Evolutionary conservation across 2,329 filamentous ascomycete genomes (phyloP), one percentile per base, ranked within the genome.

Genomic region (Paraphaeosphaeria sporulosa): DNA sequence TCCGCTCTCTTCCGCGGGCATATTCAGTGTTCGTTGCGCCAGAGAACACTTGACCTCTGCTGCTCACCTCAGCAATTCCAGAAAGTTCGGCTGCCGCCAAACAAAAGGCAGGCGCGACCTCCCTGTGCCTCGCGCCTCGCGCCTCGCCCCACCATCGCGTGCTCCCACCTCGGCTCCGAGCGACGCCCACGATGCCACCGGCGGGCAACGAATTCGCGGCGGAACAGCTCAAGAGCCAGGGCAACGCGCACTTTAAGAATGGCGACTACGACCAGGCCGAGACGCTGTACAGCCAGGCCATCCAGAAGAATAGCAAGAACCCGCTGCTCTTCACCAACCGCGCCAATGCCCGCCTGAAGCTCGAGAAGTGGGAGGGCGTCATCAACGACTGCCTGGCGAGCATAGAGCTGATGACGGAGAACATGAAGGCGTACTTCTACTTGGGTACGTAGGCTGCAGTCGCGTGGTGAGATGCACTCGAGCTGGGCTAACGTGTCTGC

Each of bases 241-340:
- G 89, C 64, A 91, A 91, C 76, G 81, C 80, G 54, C 84, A 83
- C 72, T 94, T 91, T 78, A 84, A 86, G 62, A 78, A 81, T 9
- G 86, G 86, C 62, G 87, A 94, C 68, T 94, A 85, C 71, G 76
- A 79, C 5, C 83, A 80, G 25, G 91, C 91, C 40, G 90, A 93
- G 64, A 83, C 83, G 21, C 80, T 89, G 59, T 94, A 94, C 77
- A 90, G 89, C 4, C 86, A 91, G 76, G 91, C 91, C 81, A 93
- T 97, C 68, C 87, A 91, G 69, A 87, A 89, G 73, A 92, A 96
- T 78, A 85, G 91, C 4, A 85, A 83, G 57, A 95, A 96, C 74
- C 87, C 90, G 1, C 83, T 90, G 32, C 85, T 97, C 53, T 97
- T 93, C 80, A 94, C 93, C 42, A 98, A 97, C 80, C 91, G 94